phyloP scores from a whole-genome alignment of 768 basidiomycete species.

The Agaricus bisporus region DNA sequence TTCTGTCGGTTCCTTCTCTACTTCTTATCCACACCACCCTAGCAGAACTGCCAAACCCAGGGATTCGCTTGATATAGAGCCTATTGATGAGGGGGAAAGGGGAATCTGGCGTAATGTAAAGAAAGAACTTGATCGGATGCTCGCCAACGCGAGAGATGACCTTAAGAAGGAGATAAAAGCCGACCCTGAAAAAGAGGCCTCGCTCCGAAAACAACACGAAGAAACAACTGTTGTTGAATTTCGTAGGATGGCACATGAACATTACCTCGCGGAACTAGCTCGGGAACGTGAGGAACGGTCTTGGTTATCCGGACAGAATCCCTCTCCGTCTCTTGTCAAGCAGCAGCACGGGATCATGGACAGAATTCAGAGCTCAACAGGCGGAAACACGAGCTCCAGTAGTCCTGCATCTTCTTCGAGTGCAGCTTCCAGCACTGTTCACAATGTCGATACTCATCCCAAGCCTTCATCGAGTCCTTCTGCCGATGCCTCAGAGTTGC shows the following conservation, averaged over 20 bases:
- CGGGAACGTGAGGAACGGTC: slow-evolving; percentile 45
- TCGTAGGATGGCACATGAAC: slow-evolving; percentile 37
- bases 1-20: slow-evolving; percentile 2
- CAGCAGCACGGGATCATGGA: slow-evolving; percentile 41
- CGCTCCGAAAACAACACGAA: slow-evolving; percentile 30
- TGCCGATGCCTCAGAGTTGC: not conserved
- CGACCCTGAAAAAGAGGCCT: slow-evolving; percentile 24
- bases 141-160: slow-evolving; percentile 61
- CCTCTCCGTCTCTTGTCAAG: slow-evolving; percentile 22
- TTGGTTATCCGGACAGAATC: slow-evolving; percentile 35
- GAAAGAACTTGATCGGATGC: slow-evolving; percentile 30
- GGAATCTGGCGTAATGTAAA: slow-evolving; percentile 43
- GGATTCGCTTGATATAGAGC: slow-evolving; percentile 36
- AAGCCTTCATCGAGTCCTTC: not conserved
- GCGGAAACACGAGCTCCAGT: slow-evolving; percentile 4
- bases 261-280: slow-evolving; percentile 36
- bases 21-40: not conserved
- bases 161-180: slow-evolving; percentile 45
- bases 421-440: not conserved
- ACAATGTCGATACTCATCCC: not conserved
- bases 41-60: not conserved
- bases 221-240: slow-evolving; percentile 35
- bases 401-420: slow-evolving; percentile 9
- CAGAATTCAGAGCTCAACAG: slow-evolving; percentile 31
- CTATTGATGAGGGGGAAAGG: slow-evolving; percentile 51